Base-by-base conservation (phyloP, 1,139 yeast genomes). In the Blastobotrys buckinghamii region DNA sequence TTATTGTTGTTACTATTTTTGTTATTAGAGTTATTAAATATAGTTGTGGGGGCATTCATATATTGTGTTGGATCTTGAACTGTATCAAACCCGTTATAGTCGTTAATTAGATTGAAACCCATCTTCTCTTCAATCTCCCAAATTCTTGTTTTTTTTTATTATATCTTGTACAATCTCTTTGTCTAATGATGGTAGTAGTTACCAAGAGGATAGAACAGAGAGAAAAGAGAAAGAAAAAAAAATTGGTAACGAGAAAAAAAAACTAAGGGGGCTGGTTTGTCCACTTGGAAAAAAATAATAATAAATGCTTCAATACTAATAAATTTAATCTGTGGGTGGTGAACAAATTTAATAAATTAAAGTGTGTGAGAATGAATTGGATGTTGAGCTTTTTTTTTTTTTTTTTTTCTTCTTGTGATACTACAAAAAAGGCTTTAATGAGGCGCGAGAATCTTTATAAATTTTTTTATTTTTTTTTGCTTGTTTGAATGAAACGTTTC, bases 81-180 rank as follows among this genome's bases (percentile, higher is more conserved):
- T 26, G 53, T 52, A 34, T 52, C 50, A 45, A 61, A 63, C 41
- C 61, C 66, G 39, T 44, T 39, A 32, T 44, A 44, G 3, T 39
- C 39, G 36, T 36, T 37, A 16, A 5, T 16, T 12, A 24, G 35
- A 20, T 22, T 19, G 26, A 35, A 26, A 39, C 6, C 24, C 38
- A 20, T 35, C 24, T 10, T 38, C 2, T 24, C 24, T 10, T 38
- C 2, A 9, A 35, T 35, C 35, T 5, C 17, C 35, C n/a, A n/a
- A n/a, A n/a, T 17, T 17, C 16, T 32, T 15, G 6, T 32, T 4
- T 17, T 15, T 32, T 35, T 12, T 35, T 13, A 7, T 35, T 35
- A 9, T 35, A 3, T 35, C 35, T 19, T 35, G 17, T 35, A 22
- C 7, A 22, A 4, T 22, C 24, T 22, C 24, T 22, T 22, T 22